Percentiles rank a stretch among this genome's conserved stretches.
phyloP scores from a whole-genome alignment of 192 early-diverging fungal species.

The Podila clonocystis region DNA sequence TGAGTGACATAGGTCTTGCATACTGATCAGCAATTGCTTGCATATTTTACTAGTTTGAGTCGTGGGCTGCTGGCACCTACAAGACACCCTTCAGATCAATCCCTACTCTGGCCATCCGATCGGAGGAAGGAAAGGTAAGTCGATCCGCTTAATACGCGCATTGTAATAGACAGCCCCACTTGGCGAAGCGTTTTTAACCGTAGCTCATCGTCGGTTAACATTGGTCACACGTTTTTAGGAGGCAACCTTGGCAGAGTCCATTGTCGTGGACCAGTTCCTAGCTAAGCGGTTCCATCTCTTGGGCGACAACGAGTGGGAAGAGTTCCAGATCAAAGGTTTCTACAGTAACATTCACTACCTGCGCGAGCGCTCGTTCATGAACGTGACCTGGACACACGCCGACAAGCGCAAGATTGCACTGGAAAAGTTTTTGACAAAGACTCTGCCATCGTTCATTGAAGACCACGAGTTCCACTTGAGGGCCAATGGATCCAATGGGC shows the following conservation, averaged over 20 bases:
- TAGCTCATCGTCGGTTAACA: background rate
- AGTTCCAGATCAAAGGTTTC: constrained; percentile 25
- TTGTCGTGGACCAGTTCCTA: constrained; percentile 34
- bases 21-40: background rate
- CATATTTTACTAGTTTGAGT: background rate
- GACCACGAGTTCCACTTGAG: constrained; percentile 37
- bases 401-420: constrained; percentile 30
- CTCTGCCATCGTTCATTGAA: constrained; percentile 26
- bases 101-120: constrained; percentile 16
- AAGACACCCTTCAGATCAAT: constrained; percentile 30
- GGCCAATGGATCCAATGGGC: constrained; percentile 29
- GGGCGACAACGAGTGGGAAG: constrained; percentile 42
- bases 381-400: constrained; percentile 29
- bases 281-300: constrained; percentile 28
- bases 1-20: no score
- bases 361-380: constrained; percentile 30
- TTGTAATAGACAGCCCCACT: no score
- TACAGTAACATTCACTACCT: constrained; percentile 38
- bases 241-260: constrained; percentile 20
- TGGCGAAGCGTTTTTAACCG: no score
- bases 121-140: constrained; percentile 27
- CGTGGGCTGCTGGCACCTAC: constrained; percentile 7
- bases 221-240: background rate
- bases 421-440: constrained; percentile 14
- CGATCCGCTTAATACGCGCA: background rate